phyloP scores from a whole-genome alignment of 2,329 filamentous ascomycete species.

The Pseudocercospora pini-densiflorae region DNA sequence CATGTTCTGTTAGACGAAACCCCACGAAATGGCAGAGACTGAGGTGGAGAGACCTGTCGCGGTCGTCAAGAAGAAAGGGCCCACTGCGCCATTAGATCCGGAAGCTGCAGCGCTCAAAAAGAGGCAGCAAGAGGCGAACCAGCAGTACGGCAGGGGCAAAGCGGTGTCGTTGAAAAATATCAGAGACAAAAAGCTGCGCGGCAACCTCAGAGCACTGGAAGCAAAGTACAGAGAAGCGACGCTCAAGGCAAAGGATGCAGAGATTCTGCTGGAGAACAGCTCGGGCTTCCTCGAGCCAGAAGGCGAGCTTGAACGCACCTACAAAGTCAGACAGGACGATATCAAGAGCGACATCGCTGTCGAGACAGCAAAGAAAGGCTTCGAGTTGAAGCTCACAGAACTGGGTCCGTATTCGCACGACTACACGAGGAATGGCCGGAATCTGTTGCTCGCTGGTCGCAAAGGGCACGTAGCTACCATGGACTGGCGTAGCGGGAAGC shows the following conservation, averaged over 20 bases:
- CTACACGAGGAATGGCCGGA: conserved; percentile 86
- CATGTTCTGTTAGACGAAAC: background rate
- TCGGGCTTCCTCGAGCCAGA: conserved; percentile 88
- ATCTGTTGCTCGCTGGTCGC: conserved; percentile 81
- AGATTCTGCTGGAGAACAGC: conserved; percentile 88
- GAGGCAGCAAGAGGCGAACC: conserved; percentile 42
- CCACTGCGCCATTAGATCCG: conserved; percentile 37
- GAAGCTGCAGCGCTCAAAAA: conserved; percentile 41
- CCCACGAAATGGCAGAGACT: background rate
- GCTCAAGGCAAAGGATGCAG: conserved; percentile 88
- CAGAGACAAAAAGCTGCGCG: conserved; percentile 87
- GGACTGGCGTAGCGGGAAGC: conserved; percentile 91
- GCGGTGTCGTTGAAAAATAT: conserved; percentile 73
- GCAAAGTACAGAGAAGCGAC: conserved; percentile 80
- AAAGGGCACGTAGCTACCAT: conserved; percentile 96
- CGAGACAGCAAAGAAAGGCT: conserved; percentile 88
- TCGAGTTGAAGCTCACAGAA: conserved; percentile 81
- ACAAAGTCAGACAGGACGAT: conserved; percentile 88
- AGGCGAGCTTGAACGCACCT: conserved; percentile 85
- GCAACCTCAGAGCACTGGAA: conserved; percentile 79
- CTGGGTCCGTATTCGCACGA: conserved; percentile 88
- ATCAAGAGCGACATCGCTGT: conserved; percentile 75
- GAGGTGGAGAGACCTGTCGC: background rate
- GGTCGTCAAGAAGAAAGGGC: conserved; percentile 31
- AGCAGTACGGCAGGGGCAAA: conserved; percentile 81